These are phyloP conservation scores for Lyophyllum semitale DNA, from an alignment of 768 basidiomycete species.

Conservation along the genomic window DNA sequence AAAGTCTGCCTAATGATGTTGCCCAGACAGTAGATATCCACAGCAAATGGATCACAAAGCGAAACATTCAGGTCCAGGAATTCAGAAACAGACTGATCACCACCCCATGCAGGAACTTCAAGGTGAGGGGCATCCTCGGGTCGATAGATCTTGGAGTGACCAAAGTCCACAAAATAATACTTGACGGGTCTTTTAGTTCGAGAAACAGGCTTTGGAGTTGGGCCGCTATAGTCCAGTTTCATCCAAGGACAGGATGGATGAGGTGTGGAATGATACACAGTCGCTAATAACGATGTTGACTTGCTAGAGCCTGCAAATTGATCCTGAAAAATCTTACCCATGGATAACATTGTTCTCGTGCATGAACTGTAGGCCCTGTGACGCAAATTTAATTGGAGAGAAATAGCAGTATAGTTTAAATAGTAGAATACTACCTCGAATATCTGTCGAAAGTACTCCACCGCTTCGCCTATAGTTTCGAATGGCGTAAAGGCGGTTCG, in stretches of 20 bases:
- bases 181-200: slow-evolving; percentile 23
- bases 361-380: slow-evolving; percentile 34
- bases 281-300: too few relatives aligned
- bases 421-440: too few relatives aligned
- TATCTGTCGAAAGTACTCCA: too few relatives aligned
- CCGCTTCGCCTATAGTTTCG: too few relatives aligned
- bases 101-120: slow-evolving; percentile 32
- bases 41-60: slow-evolving; percentile 32
- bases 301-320: slow-evolving; percentile 18
- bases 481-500: slow-evolving; percentile 17
- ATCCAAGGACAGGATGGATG: slow-evolving; percentile 19
- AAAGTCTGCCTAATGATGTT: slow-evolving; percentile 28
- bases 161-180: too few relatives aligned
- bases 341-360: slow-evolving; percentile 32
- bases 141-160: slow-evolving; percentile 25
- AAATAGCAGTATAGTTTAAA: not conserved
- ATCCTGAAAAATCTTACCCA: slow-evolving; percentile 33
- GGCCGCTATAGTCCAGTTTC: slow-evolving; percentile 17
- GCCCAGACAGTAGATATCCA: slow-evolving; percentile 38
- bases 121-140: slow-evolving; percentile 24
- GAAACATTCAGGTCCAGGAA: slow-evolving; percentile 19
- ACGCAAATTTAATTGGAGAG: not conserved
- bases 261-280: slow-evolving; percentile 18
- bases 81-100: slow-evolving; percentile 40
- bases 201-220: not conserved